Base-by-base conservation (phyloP, 495 filamentous ascomycete genomes). In the Immersiella caudata region DNA sequence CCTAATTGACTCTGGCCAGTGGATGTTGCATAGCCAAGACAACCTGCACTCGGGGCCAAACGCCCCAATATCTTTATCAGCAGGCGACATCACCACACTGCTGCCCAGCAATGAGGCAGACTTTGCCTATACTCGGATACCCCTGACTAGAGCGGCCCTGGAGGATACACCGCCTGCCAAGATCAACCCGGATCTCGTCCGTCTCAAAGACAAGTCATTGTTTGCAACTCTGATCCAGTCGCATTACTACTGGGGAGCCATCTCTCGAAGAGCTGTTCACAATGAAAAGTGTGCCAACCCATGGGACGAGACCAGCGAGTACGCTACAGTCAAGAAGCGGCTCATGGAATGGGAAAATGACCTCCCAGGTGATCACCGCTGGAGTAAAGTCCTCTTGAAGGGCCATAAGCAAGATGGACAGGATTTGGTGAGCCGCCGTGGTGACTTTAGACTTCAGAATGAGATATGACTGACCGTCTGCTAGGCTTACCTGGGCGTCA, bases 1-100 rank as follows among this genome's bases (percentile, higher is more conserved):
- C 1, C 12, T 62, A 27, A 61, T 75, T 49, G 71, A 12, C 27
- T 14, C 14, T 7, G 14, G 36, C 7, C 51, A 83, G 79, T 82
- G 82, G 82, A 84, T 83, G 81, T 65, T 82, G 67, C 80, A 83
- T 68, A 83, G 80, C 68, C 83, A 85, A 67, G 81, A 84, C 54
- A 84, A 84, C 62, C 76, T 85, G 25, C 79, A 82, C 62, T 83
- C 81, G 0, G 81, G 82, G 0, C 79, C 80, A 4, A 78, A 75
- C 27, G 79, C 79, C 29, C 83, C 83, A 6, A 69, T 82, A 6
- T 78, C 82, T 0, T 67, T 85, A n/a, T 74, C 78, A 7, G 79
- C 80, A 3, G 74, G 75, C 40, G 83, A 85, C 58, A 84, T 85
- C 60, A 84, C 82, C 0, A 75, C 83, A 3, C 68, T 82, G n/a